These are phyloP conservation scores for Vitis hybrid DNA, from an alignment of 177 flowering plant species.

Conservation along the genomic window DNA sequence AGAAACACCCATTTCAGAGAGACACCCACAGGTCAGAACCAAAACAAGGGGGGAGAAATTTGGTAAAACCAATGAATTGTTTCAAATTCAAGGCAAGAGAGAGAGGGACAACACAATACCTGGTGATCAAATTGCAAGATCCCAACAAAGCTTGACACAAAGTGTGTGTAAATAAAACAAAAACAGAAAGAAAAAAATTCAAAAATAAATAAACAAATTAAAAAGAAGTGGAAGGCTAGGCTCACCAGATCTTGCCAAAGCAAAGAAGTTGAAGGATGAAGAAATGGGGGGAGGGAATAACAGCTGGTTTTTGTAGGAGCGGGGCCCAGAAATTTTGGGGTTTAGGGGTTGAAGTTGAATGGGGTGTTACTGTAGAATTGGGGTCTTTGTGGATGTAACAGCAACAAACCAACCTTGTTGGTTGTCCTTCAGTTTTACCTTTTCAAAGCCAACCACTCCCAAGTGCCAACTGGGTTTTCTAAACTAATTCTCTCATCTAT, in stretches of 20 bases:
- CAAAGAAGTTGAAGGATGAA: too few species aligned
- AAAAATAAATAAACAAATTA: constrained; percentile 3
- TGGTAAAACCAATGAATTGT: constrained; percentile 1
- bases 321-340: too few species aligned
- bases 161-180: neutral
- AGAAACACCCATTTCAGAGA: constrained; percentile 5
- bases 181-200: neutral
- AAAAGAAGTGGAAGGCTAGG: neutral
- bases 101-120: constrained; percentile 8
- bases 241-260: constrained; percentile 30
- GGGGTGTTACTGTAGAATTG: too few species aligned
- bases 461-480: too few species aligned
- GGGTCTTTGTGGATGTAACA: too few species aligned
- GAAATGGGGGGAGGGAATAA: too few species aligned
- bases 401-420: too few species aligned
- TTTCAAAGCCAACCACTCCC: too few species aligned
- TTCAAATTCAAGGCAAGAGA: neutral
- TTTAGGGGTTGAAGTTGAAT: too few species aligned
- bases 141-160: constrained; percentile 3
- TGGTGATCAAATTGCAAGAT: constrained; percentile 13
- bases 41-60: neutral
- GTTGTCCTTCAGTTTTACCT: too few species aligned
- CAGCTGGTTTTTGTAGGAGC: too few species aligned
- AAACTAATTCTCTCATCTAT: too few species aligned
- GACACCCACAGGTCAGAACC: constrained; percentile 7